These are phyloP conservation scores for Coniferiporia weirii DNA, from an alignment of 1,284 basidiomycete genomes.

Conservation along the genomic window DNA sequence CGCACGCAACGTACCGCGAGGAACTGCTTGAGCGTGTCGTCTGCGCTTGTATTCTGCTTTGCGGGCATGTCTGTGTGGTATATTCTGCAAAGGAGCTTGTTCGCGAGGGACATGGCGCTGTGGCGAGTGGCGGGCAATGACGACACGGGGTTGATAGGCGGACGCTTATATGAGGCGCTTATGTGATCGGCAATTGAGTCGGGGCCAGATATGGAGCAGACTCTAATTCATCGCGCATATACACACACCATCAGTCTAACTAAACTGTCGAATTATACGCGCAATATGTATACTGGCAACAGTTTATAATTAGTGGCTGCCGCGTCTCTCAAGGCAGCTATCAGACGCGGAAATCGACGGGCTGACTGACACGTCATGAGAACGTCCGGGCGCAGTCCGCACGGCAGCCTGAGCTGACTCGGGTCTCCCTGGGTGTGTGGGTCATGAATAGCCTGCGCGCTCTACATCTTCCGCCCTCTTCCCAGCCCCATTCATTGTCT, in stretches of 20 bases:
- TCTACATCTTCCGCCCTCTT: too few relatives aligned
- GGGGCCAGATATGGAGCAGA: too few relatives aligned
- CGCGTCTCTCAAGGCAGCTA: too few relatives aligned
- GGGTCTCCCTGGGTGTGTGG: too few relatives aligned
- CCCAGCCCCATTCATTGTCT: too few relatives aligned
- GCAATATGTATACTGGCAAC: background rate
- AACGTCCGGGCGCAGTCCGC: background rate
- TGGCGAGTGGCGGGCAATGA: background rate
- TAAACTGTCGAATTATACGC: too few relatives aligned
- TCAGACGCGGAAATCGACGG: background rate
- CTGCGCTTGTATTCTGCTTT: background rate
- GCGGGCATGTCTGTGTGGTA: background rate
- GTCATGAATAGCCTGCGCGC: too few relatives aligned
- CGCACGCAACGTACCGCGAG: slow-evolving; percentile 3
- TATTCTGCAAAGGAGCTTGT: slow-evolving; percentile 5
- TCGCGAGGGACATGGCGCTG: slow-evolving; percentile 6
- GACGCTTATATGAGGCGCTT: background rate
- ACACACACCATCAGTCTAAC: too few relatives aligned
- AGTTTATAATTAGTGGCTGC: too few relatives aligned
- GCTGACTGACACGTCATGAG: background rate
- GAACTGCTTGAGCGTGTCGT: slow-evolving; percentile 10
- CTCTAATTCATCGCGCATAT: background rate
- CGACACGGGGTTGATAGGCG: background rate
- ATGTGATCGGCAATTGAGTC: background rate
- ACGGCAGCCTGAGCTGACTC: too few relatives aligned